Conservation (phyloP, 2,329 filamentous ascomycete species). For the Cladorrhinum sp. region DNA sequence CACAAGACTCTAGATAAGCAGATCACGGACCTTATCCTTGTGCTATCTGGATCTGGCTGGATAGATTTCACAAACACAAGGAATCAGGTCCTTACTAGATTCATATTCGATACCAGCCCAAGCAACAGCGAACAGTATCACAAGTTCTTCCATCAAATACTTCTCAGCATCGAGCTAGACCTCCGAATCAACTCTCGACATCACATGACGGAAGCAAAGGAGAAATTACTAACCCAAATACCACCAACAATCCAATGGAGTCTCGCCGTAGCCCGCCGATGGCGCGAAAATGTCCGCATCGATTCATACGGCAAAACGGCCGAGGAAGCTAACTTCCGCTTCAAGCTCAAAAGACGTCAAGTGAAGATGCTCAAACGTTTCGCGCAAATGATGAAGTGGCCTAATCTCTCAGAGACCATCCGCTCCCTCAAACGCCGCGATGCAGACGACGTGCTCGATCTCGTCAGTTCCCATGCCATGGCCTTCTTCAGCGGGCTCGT, state of each 20-base stretch:
- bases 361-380: conserved; percentile 67
- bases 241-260: conserved; percentile 71
- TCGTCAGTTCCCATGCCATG: conserved; percentile 67
- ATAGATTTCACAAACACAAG: conserved; percentile 67
- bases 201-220: conserved; percentile 62
- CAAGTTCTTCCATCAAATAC: conserved; percentile 72
- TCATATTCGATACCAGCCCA: conserved; percentile 61
- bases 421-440: conserved; percentile 60
- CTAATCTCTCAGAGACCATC: conserved; percentile 64
- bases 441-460: conserved; percentile 54
- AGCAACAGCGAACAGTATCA: conserved; percentile 57
- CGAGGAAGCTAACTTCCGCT: conserved; percentile 59
- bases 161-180: conserved; percentile 70
- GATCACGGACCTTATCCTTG: conserved; percentile 68
- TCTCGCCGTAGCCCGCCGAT: conserved; percentile 68
- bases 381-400: conserved; percentile 73
- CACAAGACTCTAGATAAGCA: conserved; percentile 66
- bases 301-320: conserved; percentile 55
- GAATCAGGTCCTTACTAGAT: conserved; percentile 72
- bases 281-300: conserved; percentile 68
- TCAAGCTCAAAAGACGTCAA: conserved; percentile 64
- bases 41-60: conserved; percentile 67
- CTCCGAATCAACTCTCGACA: conserved; percentile 63
- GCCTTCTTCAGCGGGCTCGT: conserved; percentile 75
- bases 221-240: conserved; percentile 61